Conservation (phyloP, 306 rosid species). For the Malus sylvestris region DNA sequence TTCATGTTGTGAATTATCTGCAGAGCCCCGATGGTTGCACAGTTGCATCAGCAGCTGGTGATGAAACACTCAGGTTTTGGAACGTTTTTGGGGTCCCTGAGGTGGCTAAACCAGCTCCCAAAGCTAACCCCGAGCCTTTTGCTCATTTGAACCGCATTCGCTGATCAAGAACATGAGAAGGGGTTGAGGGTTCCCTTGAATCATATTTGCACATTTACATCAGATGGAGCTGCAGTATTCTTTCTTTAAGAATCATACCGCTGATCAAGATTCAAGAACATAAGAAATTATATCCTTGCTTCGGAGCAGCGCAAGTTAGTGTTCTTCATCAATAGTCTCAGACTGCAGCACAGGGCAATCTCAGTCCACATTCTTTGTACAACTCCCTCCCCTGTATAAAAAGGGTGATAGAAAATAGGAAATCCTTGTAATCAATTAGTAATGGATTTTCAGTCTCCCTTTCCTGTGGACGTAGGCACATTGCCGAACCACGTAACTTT, state of each 20-base stretch:
- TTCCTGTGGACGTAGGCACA: conserved; percentile 9
- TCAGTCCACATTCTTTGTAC: not conserved
- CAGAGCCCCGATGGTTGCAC: conserved; percentile 55
- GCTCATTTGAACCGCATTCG: conserved; percentile 37
- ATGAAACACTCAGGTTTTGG: conserved; percentile 42
- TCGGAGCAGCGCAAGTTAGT: not conserved
- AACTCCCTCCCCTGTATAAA: not conserved
- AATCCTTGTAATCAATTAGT: not conserved
- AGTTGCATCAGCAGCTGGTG: conserved; percentile 43
- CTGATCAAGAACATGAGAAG: not conserved
- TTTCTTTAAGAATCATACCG: no score
- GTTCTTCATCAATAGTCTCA: not conserved
- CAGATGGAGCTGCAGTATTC: no score
- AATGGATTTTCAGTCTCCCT: not conserved
- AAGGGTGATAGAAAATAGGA: not conserved
- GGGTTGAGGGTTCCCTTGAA: no score
- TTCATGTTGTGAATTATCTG: not conserved
- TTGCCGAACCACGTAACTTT: conserved; percentile 8
- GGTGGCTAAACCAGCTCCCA: conserved; percentile 37
- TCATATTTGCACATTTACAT: no score
- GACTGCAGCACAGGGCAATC: not conserved
- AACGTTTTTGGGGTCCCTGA: conserved; percentile 44
- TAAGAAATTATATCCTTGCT: not conserved
- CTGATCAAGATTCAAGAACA: no score
- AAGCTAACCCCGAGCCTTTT: conserved; percentile 34